phyloP scores from a whole-genome alignment of 352 stramenopile species.

The Pythium sukuiense region DNA sequence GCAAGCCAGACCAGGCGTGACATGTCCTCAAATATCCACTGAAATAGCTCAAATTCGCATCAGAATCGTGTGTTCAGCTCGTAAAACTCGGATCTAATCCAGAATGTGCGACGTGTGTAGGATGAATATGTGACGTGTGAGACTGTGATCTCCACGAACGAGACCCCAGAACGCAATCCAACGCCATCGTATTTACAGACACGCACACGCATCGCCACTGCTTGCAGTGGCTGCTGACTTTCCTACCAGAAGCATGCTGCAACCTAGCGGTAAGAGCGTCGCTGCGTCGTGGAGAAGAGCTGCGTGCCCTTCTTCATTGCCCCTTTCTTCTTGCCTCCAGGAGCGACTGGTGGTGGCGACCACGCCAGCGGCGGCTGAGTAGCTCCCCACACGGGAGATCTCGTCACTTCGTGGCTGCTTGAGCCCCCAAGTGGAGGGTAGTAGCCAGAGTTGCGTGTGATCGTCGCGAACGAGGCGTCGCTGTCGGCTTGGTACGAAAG shows the following conservation, averaged over 20 bases:
- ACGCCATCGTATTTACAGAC: not conserved
- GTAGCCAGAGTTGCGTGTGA: conserved; percentile 76
- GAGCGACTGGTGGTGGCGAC: conserved; percentile 31
- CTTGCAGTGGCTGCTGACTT: not conserved
- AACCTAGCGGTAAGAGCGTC: conserved; percentile 65
- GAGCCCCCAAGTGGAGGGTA: conserved; percentile 51
- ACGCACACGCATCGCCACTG: not conserved
- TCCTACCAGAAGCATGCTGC: not conserved
- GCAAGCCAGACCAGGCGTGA: not conserved
- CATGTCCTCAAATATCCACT: not conserved
- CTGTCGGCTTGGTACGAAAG: conserved; percentile 22
- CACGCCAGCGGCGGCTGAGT: conserved; percentile 22
- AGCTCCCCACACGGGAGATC: conserved; percentile 44
- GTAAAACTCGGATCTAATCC: not conserved
- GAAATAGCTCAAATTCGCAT: not conserved
- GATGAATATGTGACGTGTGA: conserved; percentile 15
- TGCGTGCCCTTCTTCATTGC: conserved; percentile 66
- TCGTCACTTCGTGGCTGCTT: conserved; percentile 19
- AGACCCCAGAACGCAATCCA: not conserved
- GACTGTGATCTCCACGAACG: not conserved
- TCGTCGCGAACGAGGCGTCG: conserved; percentile 64
- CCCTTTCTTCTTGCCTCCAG: conserved; percentile 61
- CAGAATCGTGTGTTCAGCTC: not conserved
- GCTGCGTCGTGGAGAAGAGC: conserved; percentile 72
- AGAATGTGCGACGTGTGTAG: not conserved